Percentiles rank a stretch among this genome's conserved stretches.
Conservation (phyloP, 2,329 filamentous ascomycete species). For the Epichloe sp. region DNA sequence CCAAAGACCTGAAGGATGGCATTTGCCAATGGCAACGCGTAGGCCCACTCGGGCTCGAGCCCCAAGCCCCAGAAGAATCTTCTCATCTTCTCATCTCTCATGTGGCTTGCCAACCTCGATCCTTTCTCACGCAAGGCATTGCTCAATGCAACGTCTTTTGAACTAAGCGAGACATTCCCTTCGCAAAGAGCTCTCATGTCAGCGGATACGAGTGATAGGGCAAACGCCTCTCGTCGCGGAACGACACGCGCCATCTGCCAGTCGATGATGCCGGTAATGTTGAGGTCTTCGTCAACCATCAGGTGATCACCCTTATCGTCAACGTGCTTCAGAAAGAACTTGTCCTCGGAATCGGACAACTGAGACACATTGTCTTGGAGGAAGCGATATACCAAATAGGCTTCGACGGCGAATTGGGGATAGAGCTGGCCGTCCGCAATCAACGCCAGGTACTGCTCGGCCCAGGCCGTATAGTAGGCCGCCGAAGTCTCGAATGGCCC, state of each 20-base stretch:
- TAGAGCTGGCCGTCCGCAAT: constrained; percentile 20
- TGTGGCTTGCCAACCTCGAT: not conserved
- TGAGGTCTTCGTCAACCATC: constrained; percentile 27
- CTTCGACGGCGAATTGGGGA: constrained; percentile 12
- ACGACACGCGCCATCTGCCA: constrained; percentile 12
- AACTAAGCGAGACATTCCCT: constrained; percentile 7
- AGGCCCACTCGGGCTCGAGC: constrained; percentile 8
- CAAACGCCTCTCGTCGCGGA: constrained; percentile 9
- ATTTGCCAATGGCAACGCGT: constrained; percentile 10
- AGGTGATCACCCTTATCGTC: constrained; percentile 35
- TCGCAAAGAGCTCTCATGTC: constrained; percentile 7
- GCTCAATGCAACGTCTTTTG: constrained; percentile 7
- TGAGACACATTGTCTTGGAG: constrained; percentile 15
- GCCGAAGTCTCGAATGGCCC: constrained; percentile 8
- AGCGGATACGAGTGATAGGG: constrained; percentile 8
- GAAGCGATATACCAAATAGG: constrained; percentile 26
- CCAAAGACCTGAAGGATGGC: constrained; percentile 10
- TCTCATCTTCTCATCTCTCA: constrained; percentile 9
- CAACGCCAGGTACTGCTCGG: constrained; percentile 5
- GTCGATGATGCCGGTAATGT: constrained; percentile 24
- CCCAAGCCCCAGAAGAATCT: constrained; percentile 12
- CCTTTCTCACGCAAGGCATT: constrained; percentile 6
- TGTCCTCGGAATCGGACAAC: not conserved
- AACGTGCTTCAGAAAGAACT: constrained; percentile 30
- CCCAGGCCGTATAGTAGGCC: constrained; percentile 13